phyloP scores from a whole-genome alignment of 441 rosid genomes.

The Mallotus japonicus region DNA sequence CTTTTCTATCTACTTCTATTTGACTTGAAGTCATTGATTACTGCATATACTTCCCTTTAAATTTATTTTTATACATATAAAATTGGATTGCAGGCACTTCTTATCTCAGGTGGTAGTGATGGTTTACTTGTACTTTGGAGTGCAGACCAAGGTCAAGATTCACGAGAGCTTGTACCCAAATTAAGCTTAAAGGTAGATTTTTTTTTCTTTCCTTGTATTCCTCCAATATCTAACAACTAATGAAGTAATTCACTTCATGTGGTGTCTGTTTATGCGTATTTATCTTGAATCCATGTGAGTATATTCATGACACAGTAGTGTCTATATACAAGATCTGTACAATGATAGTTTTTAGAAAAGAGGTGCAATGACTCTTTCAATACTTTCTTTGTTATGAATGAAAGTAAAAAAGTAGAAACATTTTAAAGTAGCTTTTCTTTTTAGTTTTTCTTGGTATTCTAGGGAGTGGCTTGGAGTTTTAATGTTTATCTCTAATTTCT shows the following conservation, averaged over 20 bases:
- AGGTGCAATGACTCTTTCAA: background rate
- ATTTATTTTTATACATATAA: conserved; percentile 14
- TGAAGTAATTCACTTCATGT: conserved; percentile 8
- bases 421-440: background rate
- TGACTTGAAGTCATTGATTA: conserved; percentile 7
- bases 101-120: conserved; percentile 96
- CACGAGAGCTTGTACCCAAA: conserved; percentile 97
- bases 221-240: conserved; percentile 1
- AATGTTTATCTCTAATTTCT: background rate
- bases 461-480: background rate
- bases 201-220: background rate
- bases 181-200: conserved; percentile 72
- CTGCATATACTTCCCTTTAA: background rate
- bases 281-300: conserved; percentile 7
- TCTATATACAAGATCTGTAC: background rate
- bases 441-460: background rate
- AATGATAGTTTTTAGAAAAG: background rate
- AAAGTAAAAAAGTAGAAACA: background rate
- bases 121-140: conserved; percentile 95
- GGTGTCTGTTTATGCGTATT: background rate
- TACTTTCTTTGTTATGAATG: background rate
- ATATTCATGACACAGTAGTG: background rate
- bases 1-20: too few relatives aligned
- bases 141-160: conserved; percentile 92
- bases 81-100: conserved; percentile 69